Evolutionary conservation across 106 monocot species (phyloP), one percentile per base, ranked within the genome.

Genomic region (Acanthochlamys bracteata): DNA sequence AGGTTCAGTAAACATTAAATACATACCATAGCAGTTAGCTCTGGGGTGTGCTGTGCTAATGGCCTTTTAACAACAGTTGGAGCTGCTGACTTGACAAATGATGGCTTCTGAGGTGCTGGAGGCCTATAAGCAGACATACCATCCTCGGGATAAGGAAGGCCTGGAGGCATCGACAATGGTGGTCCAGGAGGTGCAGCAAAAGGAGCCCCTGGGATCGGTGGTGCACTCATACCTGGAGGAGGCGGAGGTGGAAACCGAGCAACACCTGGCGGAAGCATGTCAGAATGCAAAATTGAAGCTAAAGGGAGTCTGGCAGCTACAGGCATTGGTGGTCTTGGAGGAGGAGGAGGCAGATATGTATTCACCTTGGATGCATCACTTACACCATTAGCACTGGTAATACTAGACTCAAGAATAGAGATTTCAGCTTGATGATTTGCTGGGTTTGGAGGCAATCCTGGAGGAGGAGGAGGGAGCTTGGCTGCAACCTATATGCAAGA

Each of bases 51-150:
- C 65, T 98, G 96, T 24, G 96, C 96, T 39, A 98, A 67, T 25
- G 96, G 96, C 61, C 91, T 84, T 73, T 91, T 98, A 14, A 98
- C 91, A 58, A 98, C 96, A 14, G 96, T 98, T n/a, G 96, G 79
- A 57, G 88, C 96, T 19, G 96, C 96, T 49, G 96, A 91, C 43
- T 88, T 98, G 0, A 98, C 85, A 83, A 88, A 98, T 55, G 96
- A 98, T 66, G 96, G 96, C 69, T 88, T 91, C 20, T 68, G 91
- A 57, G 85, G 87, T 52, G 71, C 65, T 60, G 72, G 19, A 16
- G 85, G 76, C 55, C 47, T 75, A 15, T 63, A 70, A 7, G 66
- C 24, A 57, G 45, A 54, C 39, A 66, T 27, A 69, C 82, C 79
- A 51, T 82, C 80, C 25, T 78, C 79, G 45, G 61, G 74, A 43